Percentiles rank a stretch among this genome's conserved stretches.
These are phyloP conservation scores for Terfezia boudieri DNA, from an alignment of 495 filamentous ascomycete species.

Conservation along the genomic window DNA sequence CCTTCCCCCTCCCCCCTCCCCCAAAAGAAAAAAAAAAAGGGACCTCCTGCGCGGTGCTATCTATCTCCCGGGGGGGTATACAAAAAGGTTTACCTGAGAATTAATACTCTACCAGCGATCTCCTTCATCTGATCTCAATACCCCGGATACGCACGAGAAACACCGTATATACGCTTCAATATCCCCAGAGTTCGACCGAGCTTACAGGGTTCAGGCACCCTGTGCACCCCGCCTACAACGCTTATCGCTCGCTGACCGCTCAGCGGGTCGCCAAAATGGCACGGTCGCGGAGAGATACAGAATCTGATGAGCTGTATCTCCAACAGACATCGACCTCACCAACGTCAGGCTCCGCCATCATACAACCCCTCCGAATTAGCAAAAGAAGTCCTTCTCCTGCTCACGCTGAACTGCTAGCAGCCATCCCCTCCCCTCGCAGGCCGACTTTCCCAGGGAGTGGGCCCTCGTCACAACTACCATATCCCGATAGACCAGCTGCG, in stretches of 20 bases:
- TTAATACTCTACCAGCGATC: too few species aligned
- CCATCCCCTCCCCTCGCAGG: slow-evolving; percentile 11
- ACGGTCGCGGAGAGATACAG: background rate
- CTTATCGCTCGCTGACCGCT: slow-evolving; percentile 1
- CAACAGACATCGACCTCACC: background rate
- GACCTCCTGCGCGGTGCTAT: too few species aligned
- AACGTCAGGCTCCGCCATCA: slow-evolving; percentile 27
- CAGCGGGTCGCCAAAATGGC: background rate
- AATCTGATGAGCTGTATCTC: background rate
- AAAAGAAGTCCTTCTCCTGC: slow-evolving; percentile 37
- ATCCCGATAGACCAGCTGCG: slow-evolving; percentile 11
- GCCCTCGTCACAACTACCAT: slow-evolving; percentile 14
- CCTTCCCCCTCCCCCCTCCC: too few species aligned
- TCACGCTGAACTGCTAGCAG: slow-evolving; percentile 17
- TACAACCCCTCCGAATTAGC: slow-evolving; percentile 70
- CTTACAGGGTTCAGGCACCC: too few species aligned
- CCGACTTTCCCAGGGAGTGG: slow-evolving; percentile 2
- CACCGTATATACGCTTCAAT: too few species aligned
- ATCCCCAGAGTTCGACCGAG: too few species aligned
- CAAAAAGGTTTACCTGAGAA: too few species aligned
- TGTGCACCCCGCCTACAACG: background rate
- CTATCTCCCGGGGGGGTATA: too few species aligned
- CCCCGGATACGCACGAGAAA: too few species aligned
- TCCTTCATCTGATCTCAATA: too few species aligned
- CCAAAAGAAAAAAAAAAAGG: too few species aligned